These are phyloP conservation scores for Haberlea rhodopensis DNA, from an alignment of 257 asterid species.

Conservation along the genomic window DNA sequence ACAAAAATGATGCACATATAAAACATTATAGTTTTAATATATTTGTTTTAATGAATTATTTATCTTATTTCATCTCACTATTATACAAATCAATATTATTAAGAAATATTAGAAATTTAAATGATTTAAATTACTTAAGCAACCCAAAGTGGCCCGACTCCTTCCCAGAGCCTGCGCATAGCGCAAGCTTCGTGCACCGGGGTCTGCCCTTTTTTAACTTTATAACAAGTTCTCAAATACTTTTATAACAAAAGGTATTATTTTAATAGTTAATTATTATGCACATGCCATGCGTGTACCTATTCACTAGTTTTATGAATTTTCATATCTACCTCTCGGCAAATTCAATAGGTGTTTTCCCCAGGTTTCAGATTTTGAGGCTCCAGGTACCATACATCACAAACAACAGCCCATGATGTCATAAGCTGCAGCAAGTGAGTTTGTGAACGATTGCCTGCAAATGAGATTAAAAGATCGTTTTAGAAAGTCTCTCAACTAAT, in stretches of 20 bases:
- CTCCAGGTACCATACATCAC: conserved; percentile 98
- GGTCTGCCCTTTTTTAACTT: no score
- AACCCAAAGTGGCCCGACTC: no score
- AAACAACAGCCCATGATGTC: conserved; percentile 99
- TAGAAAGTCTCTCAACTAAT: neutral
- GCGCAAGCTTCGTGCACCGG: no score
- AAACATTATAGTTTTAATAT: no score
- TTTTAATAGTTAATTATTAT: no score
- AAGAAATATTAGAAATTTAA: no score
- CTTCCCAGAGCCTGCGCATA: no score
- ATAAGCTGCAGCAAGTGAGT: conserved; percentile 92
- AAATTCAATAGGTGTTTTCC: conserved; percentile 89
- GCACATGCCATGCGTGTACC: neutral
- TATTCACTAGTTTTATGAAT: neutral
- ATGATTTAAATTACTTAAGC: no score
- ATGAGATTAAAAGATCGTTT: conserved; percentile 5
- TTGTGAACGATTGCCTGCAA: conserved; percentile 90
- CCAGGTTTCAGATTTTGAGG: conserved; percentile 90
- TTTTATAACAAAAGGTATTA: neutral
- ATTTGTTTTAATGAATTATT: neutral
- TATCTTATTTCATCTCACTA: no score
- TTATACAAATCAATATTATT: no score
- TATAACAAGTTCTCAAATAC: no score
- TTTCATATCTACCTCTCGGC: conserved; percentile 76
- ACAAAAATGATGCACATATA: neutral